Evolutionary conservation across 495 filamentous ascomycete species (phyloP).

Genomic region (Penicillium coffeae): DNA sequence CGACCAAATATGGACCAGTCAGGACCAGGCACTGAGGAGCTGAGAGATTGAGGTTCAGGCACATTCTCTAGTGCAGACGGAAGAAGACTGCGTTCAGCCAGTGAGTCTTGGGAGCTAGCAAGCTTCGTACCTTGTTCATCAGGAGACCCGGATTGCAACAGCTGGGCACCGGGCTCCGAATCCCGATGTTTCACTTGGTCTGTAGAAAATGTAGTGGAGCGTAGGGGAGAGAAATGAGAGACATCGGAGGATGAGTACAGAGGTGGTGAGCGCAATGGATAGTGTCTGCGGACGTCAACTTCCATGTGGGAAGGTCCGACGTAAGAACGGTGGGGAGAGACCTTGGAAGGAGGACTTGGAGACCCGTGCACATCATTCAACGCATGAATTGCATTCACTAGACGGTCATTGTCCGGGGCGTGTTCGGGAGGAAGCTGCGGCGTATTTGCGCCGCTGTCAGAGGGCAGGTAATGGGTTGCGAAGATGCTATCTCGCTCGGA

Average conservation of each 20-base stretch:
- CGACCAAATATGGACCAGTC: constrained; percentile 12
- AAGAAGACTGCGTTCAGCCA: constrained; percentile 25
- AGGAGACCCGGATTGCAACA: constrained; percentile 15
- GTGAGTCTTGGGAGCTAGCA: constrained; percentile 15
- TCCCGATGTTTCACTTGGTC: constrained; percentile 23
- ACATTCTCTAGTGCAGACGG: constrained; percentile 33
- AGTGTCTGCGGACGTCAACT: constrained; percentile 42
- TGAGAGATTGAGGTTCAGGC: constrained; percentile 19
- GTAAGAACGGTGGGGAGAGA: constrained; percentile 31
- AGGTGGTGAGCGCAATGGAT: constrained; percentile 29
- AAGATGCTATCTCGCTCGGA: constrained; percentile 63
- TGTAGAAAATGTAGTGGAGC: constrained; percentile 27
- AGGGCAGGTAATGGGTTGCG: constrained; percentile 55
- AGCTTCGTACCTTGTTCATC: constrained; percentile 23
- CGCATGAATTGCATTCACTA: constrained; percentile 25
- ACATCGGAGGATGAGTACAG: constrained; percentile 28
- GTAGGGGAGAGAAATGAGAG: constrained; percentile 25
- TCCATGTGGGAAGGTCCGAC: constrained; percentile 41
- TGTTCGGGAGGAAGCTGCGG: constrained; percentile 45
- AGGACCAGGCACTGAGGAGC: constrained; percentile 12
- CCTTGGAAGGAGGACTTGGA: constrained; percentile 34
- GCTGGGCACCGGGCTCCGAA: constrained; percentile 9
- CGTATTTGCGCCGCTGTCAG: constrained; percentile 45
- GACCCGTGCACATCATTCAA: constrained; percentile 34
- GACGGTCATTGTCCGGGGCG: constrained; percentile 29